Conservation (phyloP, 2,329 filamentous ascomycete genomes). For the Phyllosticta capitalensis region DNA sequence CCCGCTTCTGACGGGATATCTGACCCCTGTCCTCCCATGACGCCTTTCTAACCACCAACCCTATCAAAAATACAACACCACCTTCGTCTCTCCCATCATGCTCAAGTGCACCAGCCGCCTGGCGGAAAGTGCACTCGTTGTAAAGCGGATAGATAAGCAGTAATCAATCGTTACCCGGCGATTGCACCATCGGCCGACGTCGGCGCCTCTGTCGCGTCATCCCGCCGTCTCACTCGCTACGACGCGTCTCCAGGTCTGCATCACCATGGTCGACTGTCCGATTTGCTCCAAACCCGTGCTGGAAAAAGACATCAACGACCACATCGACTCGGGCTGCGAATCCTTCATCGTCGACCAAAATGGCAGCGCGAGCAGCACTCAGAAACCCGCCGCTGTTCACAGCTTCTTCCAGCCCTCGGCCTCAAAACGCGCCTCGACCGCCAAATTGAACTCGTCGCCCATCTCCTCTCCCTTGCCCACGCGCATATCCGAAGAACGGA, state of each 20-base stretch:
- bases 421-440: slow-evolving; percentile 28
- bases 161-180: neutral
- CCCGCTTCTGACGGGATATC: too few relatives aligned
- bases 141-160: neutral
- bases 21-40: too few relatives aligned
- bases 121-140: neutral
- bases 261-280: slow-evolving; percentile 60
- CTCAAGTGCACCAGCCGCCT: neutral
- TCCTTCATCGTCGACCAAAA: slow-evolving; percentile 52
- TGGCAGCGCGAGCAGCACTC: slow-evolving; percentile 20
- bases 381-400: slow-evolving; percentile 29
- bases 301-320: slow-evolving; percentile 69
- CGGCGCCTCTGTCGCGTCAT: slow-evolving; percentile 2
- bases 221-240: neutral
- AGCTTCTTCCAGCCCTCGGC: slow-evolving; percentile 49
- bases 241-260: neutral
- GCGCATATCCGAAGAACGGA: neutral
- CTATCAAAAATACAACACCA: neutral
- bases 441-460: slow-evolving; percentile 17
- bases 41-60: too few relatives aligned
- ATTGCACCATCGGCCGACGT: neutral
- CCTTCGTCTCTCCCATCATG: neutral
- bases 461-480: slow-evolving; percentile 13
- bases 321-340: slow-evolving; percentile 78
- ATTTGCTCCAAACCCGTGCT: slow-evolving; percentile 69